Base-by-base conservation (phyloP, 441 rosid genomes). In the Pelargonium myrrhifolium region DNA sequence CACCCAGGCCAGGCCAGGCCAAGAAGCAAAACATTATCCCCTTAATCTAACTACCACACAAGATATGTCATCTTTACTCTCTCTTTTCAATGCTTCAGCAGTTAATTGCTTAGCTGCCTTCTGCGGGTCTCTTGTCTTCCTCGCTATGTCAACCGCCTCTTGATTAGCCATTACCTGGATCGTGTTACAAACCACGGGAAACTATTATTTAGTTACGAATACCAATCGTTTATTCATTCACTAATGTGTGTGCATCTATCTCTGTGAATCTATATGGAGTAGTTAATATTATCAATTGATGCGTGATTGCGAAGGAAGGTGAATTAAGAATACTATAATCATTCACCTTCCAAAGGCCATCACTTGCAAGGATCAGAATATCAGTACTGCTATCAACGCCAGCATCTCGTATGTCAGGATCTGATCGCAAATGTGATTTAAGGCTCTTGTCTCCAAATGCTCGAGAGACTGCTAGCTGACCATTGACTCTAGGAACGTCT, bases 381-480 rank as follows among this genome's bases (percentile, higher is more conserved):
- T 92, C 98, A 0, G 76, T 78, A 8, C 9, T 76, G 70, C 49
- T 66, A 60, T 86, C 88, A 45, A 92, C 62, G 37, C 2, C 68
- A 11, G 75, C 64, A 60, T 74, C 70, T 75, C 64, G 83, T 63
- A 90, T 74, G 66, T 92, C 96, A 6, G 98, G 98, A 71, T 92
- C 96, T 17, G 96, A 92, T 35, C 98, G 79, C 55, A 90, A 80
- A 82, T 92, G 98, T 68, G 90, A 85, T 76, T 92, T 92, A 18
- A 92, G 92, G 79, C 92, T 87, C 78, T 87, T 88, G 79, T 92
- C 98, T 5, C 97, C 98, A 67, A 92, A 92, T 15, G 98, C 96
- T 70, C 96, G 96, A 51, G 98, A 88, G 76, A 92, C 98, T 3
- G 98, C 98, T 68, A 92, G 81, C 85, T 88, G 96, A 55, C 98